Evolutionary conservation across 108 stramenopile genomes (phyloP).

Genomic region (Skeletonema marinoi): DNA sequence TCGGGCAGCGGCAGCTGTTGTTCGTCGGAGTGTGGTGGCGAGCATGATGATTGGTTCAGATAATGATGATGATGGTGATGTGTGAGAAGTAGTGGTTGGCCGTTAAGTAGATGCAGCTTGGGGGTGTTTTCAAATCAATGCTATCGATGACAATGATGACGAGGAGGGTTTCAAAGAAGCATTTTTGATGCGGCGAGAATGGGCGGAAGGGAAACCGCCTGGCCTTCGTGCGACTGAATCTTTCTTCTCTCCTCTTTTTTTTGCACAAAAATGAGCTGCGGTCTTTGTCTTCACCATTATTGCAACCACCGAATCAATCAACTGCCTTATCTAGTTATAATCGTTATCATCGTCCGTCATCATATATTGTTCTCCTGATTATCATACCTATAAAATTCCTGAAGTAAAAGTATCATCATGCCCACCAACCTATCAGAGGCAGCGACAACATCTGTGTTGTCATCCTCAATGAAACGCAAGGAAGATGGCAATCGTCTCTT

Average conservation of each 20-base stretch:
- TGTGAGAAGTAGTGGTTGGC: neutral
- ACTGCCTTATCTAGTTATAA: too few relatives aligned
- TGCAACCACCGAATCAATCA: too few relatives aligned
- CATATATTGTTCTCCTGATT: too few relatives aligned
- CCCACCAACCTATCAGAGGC: neutral
- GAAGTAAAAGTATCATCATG: neutral
- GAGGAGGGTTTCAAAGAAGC: neutral
- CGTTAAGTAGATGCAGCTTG: neutral
- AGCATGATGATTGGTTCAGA: neutral
- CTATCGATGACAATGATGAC: neutral
- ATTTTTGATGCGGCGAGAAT: too few relatives aligned
- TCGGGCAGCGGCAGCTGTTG: neutral
- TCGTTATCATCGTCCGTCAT: too few relatives aligned
- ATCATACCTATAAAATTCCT: neutral
- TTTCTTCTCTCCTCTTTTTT: too few relatives aligned
- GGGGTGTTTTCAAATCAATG: neutral
- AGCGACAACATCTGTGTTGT: neutral
- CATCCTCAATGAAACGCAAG: constrained; percentile 8
- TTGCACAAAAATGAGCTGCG: too few relatives aligned
- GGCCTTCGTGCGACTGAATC: too few relatives aligned
- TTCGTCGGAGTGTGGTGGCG: neutral
- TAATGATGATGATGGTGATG: neutral
- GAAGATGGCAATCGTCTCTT: constrained; percentile 24
- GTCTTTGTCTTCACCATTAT: too few relatives aligned
- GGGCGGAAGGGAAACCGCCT: too few relatives aligned